These are phyloP conservation scores for Mycena olivaceomarginata DNA, from an alignment of 768 basidiomycete genomes.

Conservation along the genomic window DNA sequence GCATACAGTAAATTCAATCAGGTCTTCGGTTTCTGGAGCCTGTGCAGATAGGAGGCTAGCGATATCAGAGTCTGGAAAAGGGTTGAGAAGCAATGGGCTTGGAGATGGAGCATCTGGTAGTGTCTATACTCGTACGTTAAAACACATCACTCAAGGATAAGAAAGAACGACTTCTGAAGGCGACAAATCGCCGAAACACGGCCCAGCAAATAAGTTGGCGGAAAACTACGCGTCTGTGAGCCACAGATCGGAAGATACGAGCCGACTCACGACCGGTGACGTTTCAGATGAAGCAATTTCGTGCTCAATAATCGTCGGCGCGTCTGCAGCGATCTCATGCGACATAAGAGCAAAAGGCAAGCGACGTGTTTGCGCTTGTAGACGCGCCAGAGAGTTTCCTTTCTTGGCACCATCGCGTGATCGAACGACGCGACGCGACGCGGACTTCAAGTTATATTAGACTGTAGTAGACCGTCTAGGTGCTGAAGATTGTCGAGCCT, in stretches of 20 bases:
- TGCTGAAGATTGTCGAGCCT: too few species aligned
- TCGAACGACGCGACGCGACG: not conserved
- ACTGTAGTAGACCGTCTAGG: too few species aligned
- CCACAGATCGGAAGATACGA: not conserved
- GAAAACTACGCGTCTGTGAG: slow-evolving; percentile 34
- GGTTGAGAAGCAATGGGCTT: slow-evolving; percentile 28
- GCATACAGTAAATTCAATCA: slow-evolving; percentile 26
- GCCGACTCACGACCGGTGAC: not conserved
- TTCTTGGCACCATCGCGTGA: not conserved
- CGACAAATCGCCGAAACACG: slow-evolving; percentile 50
- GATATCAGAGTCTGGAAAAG: slow-evolving; percentile 8
- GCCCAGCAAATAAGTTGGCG: slow-evolving; percentile 44
- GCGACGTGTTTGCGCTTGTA: slow-evolving; percentile 15
- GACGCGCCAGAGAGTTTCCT: slow-evolving; percentile 6
- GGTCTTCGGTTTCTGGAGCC: slow-evolving; percentile 11
- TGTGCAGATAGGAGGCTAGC: not conserved
- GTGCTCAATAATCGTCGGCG: slow-evolving; percentile 6
- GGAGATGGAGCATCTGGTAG: slow-evolving; percentile 42
- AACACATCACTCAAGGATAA: not conserved
- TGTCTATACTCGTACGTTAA: slow-evolving; percentile 11
- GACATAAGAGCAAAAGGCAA: slow-evolving; percentile 25
- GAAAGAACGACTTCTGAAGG: slow-evolving; percentile 44
- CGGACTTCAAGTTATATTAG: not conserved
- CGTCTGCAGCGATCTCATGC: not conserved
- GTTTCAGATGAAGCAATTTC: not conserved